These are phyloP conservation scores for Vigna mungo DNA, from an alignment of 306 rosid genomes.

Conservation along the genomic window DNA sequence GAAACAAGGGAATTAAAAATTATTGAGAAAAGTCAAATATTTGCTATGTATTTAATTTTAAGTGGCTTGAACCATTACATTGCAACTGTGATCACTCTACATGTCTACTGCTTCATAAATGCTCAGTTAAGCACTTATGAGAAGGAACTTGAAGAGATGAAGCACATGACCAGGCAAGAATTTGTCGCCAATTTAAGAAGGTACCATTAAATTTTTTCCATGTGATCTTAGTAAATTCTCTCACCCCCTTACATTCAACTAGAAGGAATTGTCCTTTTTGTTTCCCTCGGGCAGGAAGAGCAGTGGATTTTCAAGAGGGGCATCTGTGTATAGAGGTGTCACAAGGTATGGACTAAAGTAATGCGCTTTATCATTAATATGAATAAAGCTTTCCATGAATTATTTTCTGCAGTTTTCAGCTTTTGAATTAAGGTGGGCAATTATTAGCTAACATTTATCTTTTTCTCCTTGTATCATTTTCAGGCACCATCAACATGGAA, in stretches of 20 bases:
- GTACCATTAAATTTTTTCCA: slow-evolving; percentile 47
- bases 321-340: slow-evolving; percentile 99
- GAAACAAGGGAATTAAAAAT: background rate
- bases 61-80: slow-evolving; percentile 41
- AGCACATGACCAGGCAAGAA: slow-evolving; percentile 93
- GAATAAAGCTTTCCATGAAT: slow-evolving; percentile 54
- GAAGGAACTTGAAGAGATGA: slow-evolving; percentile 95
- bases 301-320: slow-evolving; percentile 99
- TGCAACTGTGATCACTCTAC: slow-evolving; percentile 40
- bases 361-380: slow-evolving; percentile 45
- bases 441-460: slow-evolving; percentile 50
- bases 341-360: slow-evolving; percentile 90
- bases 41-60: slow-evolving; percentile 25
- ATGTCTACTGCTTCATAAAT: slow-evolving; percentile 47
- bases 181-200: slow-evolving; percentile 98
- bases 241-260: slow-evolving; percentile 16
- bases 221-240: slow-evolving; percentile 30
- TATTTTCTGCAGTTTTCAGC: slow-evolving; percentile 70
- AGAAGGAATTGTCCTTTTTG: slow-evolving; percentile 36
- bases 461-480: slow-evolving; percentile 40
- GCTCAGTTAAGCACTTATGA: slow-evolving; percentile 81
- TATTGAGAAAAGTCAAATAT: slow-evolving; percentile 26
- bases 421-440: slow-evolving; percentile 50
- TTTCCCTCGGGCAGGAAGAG: slow-evolving; percentile 72
- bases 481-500: slow-evolving; percentile 99